These are phyloP conservation scores for Gyrodon lividus DNA, from an alignment of 768 basidiomycete species.

Conservation along the genomic window DNA sequence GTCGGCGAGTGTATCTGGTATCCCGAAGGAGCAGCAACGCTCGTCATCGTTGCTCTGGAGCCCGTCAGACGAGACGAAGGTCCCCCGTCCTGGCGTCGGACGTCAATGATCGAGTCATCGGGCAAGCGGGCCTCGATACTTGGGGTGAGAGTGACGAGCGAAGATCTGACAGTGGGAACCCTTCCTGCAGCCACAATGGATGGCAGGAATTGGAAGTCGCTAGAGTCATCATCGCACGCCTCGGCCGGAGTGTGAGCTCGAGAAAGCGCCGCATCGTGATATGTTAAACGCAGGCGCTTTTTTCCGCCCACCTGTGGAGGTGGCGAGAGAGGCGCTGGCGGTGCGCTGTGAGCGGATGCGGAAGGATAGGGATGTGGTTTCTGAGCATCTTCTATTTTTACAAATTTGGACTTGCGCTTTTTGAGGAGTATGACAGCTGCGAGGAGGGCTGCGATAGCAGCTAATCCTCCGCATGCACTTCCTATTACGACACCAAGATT, in stretches of 20 bases:
- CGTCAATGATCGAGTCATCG: not conserved
- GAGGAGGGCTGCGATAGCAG: not conserved
- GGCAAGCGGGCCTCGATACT: not conserved
- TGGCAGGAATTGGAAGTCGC: not conserved
- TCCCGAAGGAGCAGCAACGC: not conserved
- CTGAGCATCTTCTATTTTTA: not conserved
- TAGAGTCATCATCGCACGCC: not conserved
- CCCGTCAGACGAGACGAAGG: not conserved
- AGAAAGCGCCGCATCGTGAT: not conserved
- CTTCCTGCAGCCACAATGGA: not conserved
- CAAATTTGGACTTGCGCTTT: constrained; percentile 1
- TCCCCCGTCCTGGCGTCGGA: not conserved
- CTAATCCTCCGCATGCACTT: constrained; percentile 9
- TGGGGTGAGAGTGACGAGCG: not conserved
- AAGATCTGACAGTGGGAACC: not conserved
- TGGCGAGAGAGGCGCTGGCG: not conserved
- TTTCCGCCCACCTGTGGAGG: not conserved
- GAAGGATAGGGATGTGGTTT: constrained; percentile 7
- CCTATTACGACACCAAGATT: constrained; percentile 7
- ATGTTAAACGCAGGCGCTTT: not conserved
- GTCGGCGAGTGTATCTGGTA: not conserved
- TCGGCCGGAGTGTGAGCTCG: not conserved
- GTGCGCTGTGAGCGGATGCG: not conserved
- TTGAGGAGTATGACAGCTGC: constrained; percentile 2
- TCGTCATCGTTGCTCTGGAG: not conserved